phyloP scores from a whole-genome alignment of 129 eudicot genomes.

The Pulicaria dysenterica region DNA sequence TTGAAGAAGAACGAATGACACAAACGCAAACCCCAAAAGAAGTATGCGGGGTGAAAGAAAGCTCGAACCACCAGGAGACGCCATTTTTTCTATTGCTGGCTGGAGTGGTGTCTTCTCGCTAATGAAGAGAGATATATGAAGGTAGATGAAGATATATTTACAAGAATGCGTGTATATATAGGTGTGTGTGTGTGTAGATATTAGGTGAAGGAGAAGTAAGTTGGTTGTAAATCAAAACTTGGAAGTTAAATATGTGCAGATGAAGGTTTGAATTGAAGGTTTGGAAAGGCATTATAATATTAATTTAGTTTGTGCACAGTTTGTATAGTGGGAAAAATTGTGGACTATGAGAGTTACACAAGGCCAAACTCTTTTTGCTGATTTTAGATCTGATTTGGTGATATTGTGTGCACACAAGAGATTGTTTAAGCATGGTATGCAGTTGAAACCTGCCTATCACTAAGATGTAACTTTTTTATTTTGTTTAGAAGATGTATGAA shows the following conservation, averaged over 20 bases:
- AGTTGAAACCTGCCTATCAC: background rate
- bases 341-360: constrained; percentile 34
- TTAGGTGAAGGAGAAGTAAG: constrained; percentile 40
- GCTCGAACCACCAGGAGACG: constrained; percentile 22
- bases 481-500: no score
- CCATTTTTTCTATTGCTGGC: constrained; percentile 30
- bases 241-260: constrained; percentile 42
- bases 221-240: constrained; percentile 37
- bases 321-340: constrained; percentile 7
- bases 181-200: background rate
- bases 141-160: constrained; percentile 19
- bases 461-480: background rate
- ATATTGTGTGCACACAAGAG: constrained; percentile 10
- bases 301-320: constrained; percentile 1
- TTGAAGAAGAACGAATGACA: constrained; percentile 22
- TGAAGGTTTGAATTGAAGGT: constrained; percentile 30
- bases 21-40: constrained; percentile 18
- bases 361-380: constrained; percentile 34
- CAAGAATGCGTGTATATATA: constrained; percentile 8
- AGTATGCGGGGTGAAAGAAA: background rate
- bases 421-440: constrained; percentile 4
- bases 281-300: constrained; percentile 22
- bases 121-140: constrained; percentile 12
- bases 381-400: constrained; percentile 13
- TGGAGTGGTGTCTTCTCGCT: background rate